These are phyloP conservation scores for Cichorium intybus DNA, from an alignment of 140 eudicot genomes.

Conservation along the genomic window DNA sequence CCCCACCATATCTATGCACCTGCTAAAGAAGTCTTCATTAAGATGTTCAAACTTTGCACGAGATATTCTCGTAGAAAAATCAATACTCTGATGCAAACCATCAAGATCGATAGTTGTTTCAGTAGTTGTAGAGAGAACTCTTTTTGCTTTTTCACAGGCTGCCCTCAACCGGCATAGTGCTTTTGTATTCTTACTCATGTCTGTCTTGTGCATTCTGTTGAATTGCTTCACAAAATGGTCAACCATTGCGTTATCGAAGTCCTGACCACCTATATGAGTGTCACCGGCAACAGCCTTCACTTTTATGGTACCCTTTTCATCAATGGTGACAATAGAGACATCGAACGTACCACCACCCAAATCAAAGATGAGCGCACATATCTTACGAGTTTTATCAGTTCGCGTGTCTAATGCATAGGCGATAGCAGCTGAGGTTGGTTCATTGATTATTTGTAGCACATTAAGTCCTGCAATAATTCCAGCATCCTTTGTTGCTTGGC, in stretches of 20 bases:
- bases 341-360: neutral
- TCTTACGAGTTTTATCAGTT: neutral
- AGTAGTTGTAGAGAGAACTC: neutral
- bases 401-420: neutral
- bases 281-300: neutral
- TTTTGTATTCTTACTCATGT: neutral
- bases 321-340: constrained; percentile 9
- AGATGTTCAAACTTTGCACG: neutral
- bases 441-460: neutral
- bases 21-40: neutral
- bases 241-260: neutral
- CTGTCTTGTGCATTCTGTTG: neutral
- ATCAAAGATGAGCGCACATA: neutral
- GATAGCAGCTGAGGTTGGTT: constrained; percentile 11
- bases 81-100: neutral
- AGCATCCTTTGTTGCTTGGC: constrained; percentile 9
- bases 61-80: neutral
- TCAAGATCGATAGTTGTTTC: neutral
- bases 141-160: neutral
- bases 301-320: neutral
- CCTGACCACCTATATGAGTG: neutral
- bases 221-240: neutral
- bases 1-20: neutral
- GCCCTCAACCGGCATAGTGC: neutral
- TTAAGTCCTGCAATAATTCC: neutral